Conservation (phyloP, 2,329 filamentous ascomycete genomes). For the Geosmithia putterillii region DNA sequence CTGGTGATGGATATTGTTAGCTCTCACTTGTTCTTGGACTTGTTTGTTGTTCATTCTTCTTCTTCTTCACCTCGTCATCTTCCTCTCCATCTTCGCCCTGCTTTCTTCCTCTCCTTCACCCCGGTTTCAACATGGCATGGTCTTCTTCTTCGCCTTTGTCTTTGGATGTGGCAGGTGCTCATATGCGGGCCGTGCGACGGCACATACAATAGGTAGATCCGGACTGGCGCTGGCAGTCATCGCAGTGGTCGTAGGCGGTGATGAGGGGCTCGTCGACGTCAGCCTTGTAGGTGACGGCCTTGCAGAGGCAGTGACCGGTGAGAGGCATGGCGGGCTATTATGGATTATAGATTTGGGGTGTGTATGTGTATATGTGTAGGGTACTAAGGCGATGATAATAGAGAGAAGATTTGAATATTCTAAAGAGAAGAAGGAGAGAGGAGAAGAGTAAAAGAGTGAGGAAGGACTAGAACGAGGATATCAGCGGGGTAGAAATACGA, state of each 20-base stretch:
- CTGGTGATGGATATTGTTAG: slow-evolving; percentile 18
- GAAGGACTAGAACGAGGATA: too few relatives aligned
- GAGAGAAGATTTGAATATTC: slow-evolving; percentile 6
- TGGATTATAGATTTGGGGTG: not conserved
- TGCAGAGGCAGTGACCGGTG: slow-evolving; percentile 59
- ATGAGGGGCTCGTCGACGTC: slow-evolving; percentile 37
- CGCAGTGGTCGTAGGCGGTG: slow-evolving; percentile 59
- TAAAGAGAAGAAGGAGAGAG: too few relatives aligned
- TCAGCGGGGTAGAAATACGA: too few relatives aligned
- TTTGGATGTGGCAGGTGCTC: not conserved
- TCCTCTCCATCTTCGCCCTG: too few relatives aligned
- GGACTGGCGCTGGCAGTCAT: slow-evolving; percentile 59
- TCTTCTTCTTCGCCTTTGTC: not conserved
- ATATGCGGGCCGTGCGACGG: not conserved
- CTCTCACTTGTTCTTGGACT: too few relatives aligned
- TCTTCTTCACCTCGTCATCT: too few relatives aligned
- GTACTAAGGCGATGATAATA: not conserved
- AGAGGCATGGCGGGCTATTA: slow-evolving; percentile 53
- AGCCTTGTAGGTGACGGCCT: slow-evolving; percentile 55
- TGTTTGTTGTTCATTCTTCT: too few relatives aligned
- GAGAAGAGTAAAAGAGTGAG: too few relatives aligned
- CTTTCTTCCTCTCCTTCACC: too few relatives aligned
- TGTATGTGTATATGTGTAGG: slow-evolving; percentile 1
- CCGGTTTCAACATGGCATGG: too few relatives aligned
- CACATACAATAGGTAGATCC: slow-evolving; percentile 55